phyloP scores from a whole-genome alignment of 176 grass and related monocot species.

The Hsuehochloa calcarea region DNA sequence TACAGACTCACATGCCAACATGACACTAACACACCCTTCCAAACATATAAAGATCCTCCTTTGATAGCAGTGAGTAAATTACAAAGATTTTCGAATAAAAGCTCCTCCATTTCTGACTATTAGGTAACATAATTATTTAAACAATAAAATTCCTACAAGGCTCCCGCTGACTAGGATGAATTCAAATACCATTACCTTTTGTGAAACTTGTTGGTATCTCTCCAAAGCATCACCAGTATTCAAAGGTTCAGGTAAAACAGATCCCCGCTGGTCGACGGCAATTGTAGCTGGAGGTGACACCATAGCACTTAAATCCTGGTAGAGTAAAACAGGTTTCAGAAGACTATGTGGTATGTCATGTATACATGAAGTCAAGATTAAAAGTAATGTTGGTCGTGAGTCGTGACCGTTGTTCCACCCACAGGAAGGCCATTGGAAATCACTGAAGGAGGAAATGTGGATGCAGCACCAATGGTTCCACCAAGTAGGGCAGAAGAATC shows the following conservation, averaged over 20 bases:
- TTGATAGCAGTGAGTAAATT: not conserved
- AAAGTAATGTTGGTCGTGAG: constrained; percentile 31
- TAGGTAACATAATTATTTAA: not conserved
- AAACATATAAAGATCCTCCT: not conserved
- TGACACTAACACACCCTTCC: not conserved
- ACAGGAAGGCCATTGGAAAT: constrained; percentile 45
- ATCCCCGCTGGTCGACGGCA: constrained; percentile 49
- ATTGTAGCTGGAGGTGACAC: constrained; percentile 48
- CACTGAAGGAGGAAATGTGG: constrained; percentile 44
- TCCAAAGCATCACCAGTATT: constrained; percentile 80
- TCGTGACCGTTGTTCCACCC: constrained; percentile 33
- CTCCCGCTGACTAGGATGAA: not conserved
- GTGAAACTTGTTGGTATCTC: constrained; percentile 68
- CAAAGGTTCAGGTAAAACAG: constrained; percentile 61
- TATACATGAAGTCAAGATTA: constrained; percentile 3
- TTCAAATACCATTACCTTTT: constrained; percentile 57
- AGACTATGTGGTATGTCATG: constrained; percentile 15
- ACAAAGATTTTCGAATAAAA: not conserved
- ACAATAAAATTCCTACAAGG: not conserved
- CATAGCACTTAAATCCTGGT: constrained; percentile 56
- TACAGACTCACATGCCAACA: not conserved
- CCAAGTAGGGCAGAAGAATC: constrained; percentile 44
- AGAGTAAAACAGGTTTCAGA: constrained; percentile 36
- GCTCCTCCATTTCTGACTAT: not conserved
- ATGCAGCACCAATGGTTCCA: constrained; percentile 38